These are phyloP conservation scores for Sphagnum contortum DNA, from an alignment of 225 moss, liverwort and hornwort genomes.

Conservation along the genomic window DNA sequence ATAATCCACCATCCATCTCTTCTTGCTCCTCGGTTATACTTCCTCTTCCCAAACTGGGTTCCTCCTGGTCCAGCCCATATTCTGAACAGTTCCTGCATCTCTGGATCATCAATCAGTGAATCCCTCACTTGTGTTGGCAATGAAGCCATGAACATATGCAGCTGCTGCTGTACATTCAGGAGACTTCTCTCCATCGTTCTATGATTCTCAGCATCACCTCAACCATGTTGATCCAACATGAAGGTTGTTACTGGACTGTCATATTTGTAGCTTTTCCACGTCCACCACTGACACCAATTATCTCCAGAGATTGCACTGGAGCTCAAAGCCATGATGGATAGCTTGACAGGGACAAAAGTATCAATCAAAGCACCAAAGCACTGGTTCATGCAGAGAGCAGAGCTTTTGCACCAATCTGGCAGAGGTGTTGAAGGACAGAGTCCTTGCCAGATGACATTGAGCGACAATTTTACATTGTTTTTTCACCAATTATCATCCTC, in stretches of 20 bases:
- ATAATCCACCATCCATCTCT: not conserved
- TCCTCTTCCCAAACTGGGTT: not conserved
- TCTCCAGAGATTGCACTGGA: conserved; percentile 44
- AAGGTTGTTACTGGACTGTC: conserved; percentile 17
- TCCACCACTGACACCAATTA: too few species aligned
- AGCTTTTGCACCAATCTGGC: conserved; percentile 68
- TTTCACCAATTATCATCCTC: conserved; percentile 85
- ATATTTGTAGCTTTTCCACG: conserved; percentile 46
- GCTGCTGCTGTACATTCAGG: conserved; percentile 38
- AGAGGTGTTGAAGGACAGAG: conserved; percentile 74
- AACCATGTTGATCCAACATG: conserved; percentile 62
- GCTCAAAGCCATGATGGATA: conserved; percentile 72
- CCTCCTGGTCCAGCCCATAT: too few species aligned
- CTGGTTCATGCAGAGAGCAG: conserved; percentile 92
- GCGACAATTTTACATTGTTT: conserved; percentile 77
- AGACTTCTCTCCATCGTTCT: conserved; percentile 36
- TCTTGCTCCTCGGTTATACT: conserved; percentile 3
- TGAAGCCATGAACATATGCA: conserved; percentile 44
- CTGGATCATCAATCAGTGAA: too few species aligned
- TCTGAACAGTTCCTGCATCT: too few species aligned
- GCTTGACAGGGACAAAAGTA: conserved; percentile 83
- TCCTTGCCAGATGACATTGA: conserved; percentile 85
- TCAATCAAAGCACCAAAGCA: conserved; percentile 84
- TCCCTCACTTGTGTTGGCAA: too few species aligned
- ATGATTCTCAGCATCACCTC: conserved; percentile 50